Base-by-base conservation (phyloP, 345 rosid genomes). In the Eutrema japonicum region DNA sequence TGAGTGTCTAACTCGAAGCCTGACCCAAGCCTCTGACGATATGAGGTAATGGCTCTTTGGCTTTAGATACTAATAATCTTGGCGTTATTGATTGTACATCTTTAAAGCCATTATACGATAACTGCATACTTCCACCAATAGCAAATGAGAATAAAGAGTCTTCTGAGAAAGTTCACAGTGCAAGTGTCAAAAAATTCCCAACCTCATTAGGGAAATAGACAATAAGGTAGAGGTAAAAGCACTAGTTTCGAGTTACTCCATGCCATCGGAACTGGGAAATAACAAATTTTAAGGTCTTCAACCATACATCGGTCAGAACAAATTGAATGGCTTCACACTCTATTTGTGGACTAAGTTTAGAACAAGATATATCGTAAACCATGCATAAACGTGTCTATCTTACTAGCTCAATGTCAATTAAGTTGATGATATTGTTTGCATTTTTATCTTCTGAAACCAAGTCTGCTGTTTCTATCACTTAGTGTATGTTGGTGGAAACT, bases 1-100 rank as follows among this genome's bases (percentile, higher is more conserved):
- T 77, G 94, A 96, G 76, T 63, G 56, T 75, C 87, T 96, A 68
- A 90, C 98, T 43, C 86, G 85, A 83, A 92, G 88, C 85, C 85
- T 96, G 37, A 86, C 93, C 10, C 91, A 84, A 82, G 96, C 90
- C 50, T 89, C 97, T 45, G 89, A 92, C 53, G 98, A 96, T 78
- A 74, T 92, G 81, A 92, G 98, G 98, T 90, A 75, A 81, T 55
- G 52, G 36, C 41, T 58, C 29, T 56, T 14, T 16, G 10, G 16
- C 5, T 43, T 11, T 54, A 12, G 51, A 26, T 29, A 49, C 2
- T 47, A 22, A 54, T 22, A 56, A 48, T 33, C 48, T 57, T 57
- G 60, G 50, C 45, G 33, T 37, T 57, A 36, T 12, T 43, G 38
- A 35, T 2, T 50, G 16, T 41, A 18, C 32, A 62, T 38, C 13